Evolutionary conservation across 345 rosid species (phyloP).

Genomic region (Anastatica hierochuntica): DNA sequence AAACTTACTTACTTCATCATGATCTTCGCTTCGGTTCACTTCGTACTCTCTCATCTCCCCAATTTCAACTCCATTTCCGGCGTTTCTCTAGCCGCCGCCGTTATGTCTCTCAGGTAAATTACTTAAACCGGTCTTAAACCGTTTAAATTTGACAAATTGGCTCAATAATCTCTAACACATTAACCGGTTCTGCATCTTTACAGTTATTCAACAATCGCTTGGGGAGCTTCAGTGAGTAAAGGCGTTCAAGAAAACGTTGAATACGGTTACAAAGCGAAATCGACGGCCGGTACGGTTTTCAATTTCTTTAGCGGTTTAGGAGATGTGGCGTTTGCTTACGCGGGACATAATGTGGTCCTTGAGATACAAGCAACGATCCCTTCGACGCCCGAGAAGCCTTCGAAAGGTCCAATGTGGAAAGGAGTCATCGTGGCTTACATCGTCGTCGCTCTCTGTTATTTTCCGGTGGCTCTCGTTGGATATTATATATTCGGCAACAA

Average conservation of each 20-base stretch:
- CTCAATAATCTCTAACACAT: too few species aligned
- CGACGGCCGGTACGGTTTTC: slow-evolving; percentile 41
- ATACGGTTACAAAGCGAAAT: slow-evolving; percentile 39
- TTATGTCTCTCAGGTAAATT: slow-evolving; percentile 66
- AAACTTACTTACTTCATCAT: slow-evolving; percentile 53
- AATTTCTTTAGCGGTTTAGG: slow-evolving; percentile 66
- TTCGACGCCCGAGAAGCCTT: slow-evolving; percentile 72
- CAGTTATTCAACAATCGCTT: slow-evolving; percentile 79
- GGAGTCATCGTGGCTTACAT: slow-evolving; percentile 68
- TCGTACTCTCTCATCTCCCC: slow-evolving; percentile 74
- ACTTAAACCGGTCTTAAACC: too few species aligned
- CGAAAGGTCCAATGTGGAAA: slow-evolving; percentile 83
- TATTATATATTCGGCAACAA: slow-evolving; percentile 51
- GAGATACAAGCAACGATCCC: slow-evolving; percentile 92
- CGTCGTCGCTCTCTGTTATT: slow-evolving; percentile 67
- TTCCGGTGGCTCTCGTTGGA: slow-evolving; percentile 69
- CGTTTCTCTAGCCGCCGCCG: slow-evolving; percentile 67
- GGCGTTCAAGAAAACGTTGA: slow-evolving; percentile 41
- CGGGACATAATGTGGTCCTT: slow-evolving; percentile 73
- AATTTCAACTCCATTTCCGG: slow-evolving; percentile 71
- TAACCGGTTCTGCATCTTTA: neutral
- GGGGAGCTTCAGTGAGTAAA: slow-evolving; percentile 53
- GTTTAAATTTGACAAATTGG: too few species aligned
- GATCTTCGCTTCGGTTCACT: slow-evolving; percentile 77
- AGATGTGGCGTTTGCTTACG: slow-evolving; percentile 79